A percentile compares a stretch with the other conserved stretches of the same genome.
These are phyloP conservation scores for Wickerhamomyces queroliae DNA, from an alignment of 805 yeast genomes.

Conservation along the genomic window DNA sequence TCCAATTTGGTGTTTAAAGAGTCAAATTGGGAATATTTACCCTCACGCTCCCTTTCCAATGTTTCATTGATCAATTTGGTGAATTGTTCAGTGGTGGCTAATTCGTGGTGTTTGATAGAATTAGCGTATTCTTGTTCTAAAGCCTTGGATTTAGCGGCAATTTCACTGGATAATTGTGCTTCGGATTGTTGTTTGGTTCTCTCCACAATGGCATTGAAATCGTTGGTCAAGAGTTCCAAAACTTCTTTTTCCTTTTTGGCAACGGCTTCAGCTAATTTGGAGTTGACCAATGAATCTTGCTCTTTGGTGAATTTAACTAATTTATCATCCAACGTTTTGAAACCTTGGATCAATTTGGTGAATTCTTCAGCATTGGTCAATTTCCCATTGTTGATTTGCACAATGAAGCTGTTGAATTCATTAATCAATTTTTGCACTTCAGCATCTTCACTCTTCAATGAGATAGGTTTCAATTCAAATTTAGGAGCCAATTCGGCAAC, in stretches of 20 bases:
- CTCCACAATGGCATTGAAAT: conserved; percentile 56
- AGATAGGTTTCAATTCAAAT: conserved; percentile 26
- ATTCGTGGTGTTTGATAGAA: conserved; percentile 58
- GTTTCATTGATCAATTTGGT: conserved; percentile 49
- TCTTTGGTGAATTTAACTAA: conserved; percentile 7
- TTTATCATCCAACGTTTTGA: conserved; percentile 17
- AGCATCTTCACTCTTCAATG: conserved; percentile 24
- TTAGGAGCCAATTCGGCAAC: conserved; percentile 8
- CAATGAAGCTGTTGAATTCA: conserved; percentile 19
- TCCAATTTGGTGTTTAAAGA: conserved; percentile 50
- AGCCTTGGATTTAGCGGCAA: conserved; percentile 55
- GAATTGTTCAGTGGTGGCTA: conserved; percentile 65
- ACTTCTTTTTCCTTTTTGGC: conserved; percentile 44
- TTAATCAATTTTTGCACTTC: conserved; percentile 17
- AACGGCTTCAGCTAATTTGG: conserved; percentile 18
- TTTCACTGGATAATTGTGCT: conserved; percentile 52
- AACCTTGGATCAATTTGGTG: conserved; percentile 8
- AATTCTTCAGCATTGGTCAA: conserved; percentile 9
- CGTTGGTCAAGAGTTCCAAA: conserved; percentile 51
- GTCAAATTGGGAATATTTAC: conserved; percentile 65
- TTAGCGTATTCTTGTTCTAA: conserved; percentile 70
- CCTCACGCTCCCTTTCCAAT: conserved; percentile 71
- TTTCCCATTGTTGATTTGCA: conserved; percentile 18
- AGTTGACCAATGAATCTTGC: conserved; percentile 11
- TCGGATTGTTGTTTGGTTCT: conserved; percentile 56